phyloP scores from a whole-genome alignment of 345 rosid species.

The Geranium rotundifolium region DNA sequence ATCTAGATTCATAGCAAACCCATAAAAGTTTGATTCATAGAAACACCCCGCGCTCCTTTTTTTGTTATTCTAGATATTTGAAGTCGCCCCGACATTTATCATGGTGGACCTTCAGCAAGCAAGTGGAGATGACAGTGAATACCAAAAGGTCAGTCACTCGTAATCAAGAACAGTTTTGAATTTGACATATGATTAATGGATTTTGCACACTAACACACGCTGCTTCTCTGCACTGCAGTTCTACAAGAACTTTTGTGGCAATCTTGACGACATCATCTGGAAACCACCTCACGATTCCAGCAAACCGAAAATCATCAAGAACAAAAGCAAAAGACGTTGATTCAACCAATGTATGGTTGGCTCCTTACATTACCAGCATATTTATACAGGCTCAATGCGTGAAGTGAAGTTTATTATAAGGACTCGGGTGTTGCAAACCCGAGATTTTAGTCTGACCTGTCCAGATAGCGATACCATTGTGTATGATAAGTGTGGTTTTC shows the following conservation, averaged over 20 bases:
- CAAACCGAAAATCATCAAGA: conserved; percentile 42
- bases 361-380: too few species aligned
- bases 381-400: too few species aligned
- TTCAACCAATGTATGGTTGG: neutral
- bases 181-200: neutral
- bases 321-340: conserved; percentile 61
- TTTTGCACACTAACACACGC: neutral
- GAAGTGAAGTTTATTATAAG: too few species aligned
- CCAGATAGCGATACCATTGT: too few species aligned
- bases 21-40: neutral
- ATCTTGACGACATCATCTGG: conserved; percentile 93
- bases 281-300: conserved; percentile 55
- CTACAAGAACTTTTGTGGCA: conserved; percentile 71
- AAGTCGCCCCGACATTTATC: conserved; percentile 75
- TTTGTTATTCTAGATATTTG: conserved; percentile 46
- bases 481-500: too few species aligned
- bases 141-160: conserved; percentile 44
- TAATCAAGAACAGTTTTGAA: neutral
- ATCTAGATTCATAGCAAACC: neutral
- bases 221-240: conserved; percentile 38
- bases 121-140: conserved; percentile 53
- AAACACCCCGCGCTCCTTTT: neutral
- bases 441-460: too few species aligned
- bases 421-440: too few species aligned
- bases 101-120: conserved; percentile 87